Conservation (phyloP, 2,329 filamentous ascomycete genomes). For the Fusarium kyushuense region DNA sequence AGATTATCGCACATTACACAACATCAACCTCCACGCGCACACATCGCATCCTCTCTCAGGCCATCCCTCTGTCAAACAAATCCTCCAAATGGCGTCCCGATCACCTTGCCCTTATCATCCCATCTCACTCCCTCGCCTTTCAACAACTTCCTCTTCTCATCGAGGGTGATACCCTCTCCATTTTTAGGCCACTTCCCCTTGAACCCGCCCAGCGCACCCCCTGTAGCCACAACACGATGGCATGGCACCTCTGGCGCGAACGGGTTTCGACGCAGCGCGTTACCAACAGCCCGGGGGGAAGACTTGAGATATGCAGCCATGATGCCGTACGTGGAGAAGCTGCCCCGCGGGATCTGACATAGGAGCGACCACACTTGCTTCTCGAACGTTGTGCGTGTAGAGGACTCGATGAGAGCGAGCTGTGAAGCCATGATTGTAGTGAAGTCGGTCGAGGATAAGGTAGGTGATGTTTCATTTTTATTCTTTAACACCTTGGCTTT, state of each 20-base stretch:
- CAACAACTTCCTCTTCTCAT: constrained; percentile 73
- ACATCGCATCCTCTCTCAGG: background rate
- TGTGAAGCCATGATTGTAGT: constrained; percentile 52
- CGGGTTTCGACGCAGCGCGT: constrained; percentile 81
- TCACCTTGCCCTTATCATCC: constrained; percentile 68
- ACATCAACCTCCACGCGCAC: background rate
- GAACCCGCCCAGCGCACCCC: constrained; percentile 78
- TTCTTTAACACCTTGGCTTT: constrained; percentile 31
- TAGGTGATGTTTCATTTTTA: constrained; percentile 11
- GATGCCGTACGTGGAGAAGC: constrained; percentile 81
- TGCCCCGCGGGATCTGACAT: constrained; percentile 80
- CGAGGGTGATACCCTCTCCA: constrained; percentile 71
- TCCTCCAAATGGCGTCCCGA: constrained; percentile 64
- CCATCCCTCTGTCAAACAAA: constrained; percentile 30
- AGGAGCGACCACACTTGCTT: constrained; percentile 77
- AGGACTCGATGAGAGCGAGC: constrained; percentile 60
- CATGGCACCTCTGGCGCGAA: constrained; percentile 87
- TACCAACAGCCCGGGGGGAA: constrained; percentile 81
- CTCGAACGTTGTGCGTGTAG: constrained; percentile 65
- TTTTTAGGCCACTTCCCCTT: constrained; percentile 73
- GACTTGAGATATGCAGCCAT: constrained; percentile 76
- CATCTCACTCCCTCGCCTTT: constrained; percentile 73
- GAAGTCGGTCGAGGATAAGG: constrained; percentile 3
- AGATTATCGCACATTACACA: background rate
- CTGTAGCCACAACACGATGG: constrained; percentile 81